These are phyloP conservation scores for Syzygium aromaticum DNA, from an alignment of 345 rosid genomes.

Conservation along the genomic window DNA sequence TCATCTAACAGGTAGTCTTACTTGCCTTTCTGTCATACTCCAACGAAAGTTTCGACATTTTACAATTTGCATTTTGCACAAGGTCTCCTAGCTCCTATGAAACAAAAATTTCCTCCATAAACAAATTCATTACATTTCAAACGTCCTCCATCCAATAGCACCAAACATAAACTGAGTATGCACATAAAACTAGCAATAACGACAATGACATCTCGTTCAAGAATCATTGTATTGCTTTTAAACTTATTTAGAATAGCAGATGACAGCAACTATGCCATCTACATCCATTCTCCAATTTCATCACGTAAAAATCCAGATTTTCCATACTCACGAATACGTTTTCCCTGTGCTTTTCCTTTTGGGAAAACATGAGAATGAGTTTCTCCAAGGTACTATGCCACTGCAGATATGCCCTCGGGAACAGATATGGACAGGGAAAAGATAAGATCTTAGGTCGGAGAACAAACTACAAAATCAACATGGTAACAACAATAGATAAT, in stretches of 20 bases:
- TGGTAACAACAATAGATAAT: neutral
- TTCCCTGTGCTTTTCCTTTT: neutral
- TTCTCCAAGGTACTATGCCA: neutral
- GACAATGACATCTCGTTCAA: neutral
- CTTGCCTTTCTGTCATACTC: neutral
- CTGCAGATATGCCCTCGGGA: neutral
- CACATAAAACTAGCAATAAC: neutral
- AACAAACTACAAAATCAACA: neutral
- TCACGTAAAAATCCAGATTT: neutral
- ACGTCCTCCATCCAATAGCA: neutral
- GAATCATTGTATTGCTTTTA: neutral
- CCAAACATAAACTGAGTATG: neutral
- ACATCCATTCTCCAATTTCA: neutral
- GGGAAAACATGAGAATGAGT: neutral
- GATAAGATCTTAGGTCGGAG: neutral
- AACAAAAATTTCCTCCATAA: neutral
- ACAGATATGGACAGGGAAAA: neutral
- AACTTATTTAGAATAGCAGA: neutral
- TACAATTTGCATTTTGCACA: neutral
- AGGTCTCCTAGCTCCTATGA: neutral
- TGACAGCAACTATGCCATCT: neutral
- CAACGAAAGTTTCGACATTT: neutral
- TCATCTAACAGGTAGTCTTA: neutral
- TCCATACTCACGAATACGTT: neutral
- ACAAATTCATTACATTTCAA: neutral